Percentiles rank a stretch among this genome's conserved stretches.
Evolutionary conservation across 495 filamentous ascomycete genomes (phyloP).

Genomic region (Xylaria bambusicola): DNA sequence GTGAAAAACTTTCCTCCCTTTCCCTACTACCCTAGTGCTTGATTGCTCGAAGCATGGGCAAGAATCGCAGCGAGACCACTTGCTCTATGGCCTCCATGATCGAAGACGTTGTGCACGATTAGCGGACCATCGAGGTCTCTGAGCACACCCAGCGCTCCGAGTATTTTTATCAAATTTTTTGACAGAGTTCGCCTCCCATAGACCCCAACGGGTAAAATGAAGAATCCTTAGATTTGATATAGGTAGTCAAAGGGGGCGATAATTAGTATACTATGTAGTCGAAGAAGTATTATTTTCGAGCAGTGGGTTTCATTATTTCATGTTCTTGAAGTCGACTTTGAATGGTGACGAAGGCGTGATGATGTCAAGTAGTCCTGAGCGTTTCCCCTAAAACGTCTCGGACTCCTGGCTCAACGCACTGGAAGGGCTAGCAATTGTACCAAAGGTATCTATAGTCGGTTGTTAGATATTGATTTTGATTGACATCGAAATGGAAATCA

Average conservation of each 20-base stretch:
- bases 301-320: constrained; percentile 2
- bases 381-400: constrained; percentile 52
- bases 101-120: background rate
- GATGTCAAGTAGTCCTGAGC: constrained; percentile 25
- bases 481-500: background rate
- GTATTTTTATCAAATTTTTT: background rate
- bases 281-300: background rate
- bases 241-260: background rate
- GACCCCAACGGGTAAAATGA: background rate
- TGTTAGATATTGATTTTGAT: background rate
- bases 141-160: background rate
- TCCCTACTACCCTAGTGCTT: background rate
- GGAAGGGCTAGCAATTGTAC: constrained; percentile 43
- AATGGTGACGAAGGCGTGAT: constrained; percentile 29
- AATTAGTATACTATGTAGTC: constrained; percentile 1
- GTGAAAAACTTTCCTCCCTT: background rate
- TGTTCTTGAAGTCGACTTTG: constrained; percentile 27
- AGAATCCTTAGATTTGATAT: background rate
- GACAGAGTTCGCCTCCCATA: background rate
- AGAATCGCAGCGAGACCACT: background rate
- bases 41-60: background rate
- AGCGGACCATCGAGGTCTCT: too few species aligned
- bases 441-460: constrained; percentile 54
- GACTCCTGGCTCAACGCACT: constrained; percentile 46
- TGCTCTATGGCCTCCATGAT: background rate